These are phyloP conservation scores for Tuber melanosporum DNA, from an alignment of 495 filamentous ascomycete species.

Conservation along the genomic window DNA sequence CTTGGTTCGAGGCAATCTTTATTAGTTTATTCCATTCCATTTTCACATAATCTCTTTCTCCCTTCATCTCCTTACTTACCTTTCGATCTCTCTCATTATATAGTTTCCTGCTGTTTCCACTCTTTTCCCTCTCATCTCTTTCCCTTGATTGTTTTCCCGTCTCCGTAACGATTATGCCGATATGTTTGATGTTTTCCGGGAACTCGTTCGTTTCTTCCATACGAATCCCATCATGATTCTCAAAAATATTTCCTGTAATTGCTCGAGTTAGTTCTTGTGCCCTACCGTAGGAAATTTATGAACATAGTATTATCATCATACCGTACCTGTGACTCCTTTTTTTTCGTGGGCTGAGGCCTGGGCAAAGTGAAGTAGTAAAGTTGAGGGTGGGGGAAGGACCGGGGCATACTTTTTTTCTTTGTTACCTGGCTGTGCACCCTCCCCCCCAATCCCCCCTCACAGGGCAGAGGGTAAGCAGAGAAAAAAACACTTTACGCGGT, in stretches of 20 bases:
- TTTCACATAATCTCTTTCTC: constrained; percentile 6
- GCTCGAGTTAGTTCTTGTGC: constrained; percentile 1
- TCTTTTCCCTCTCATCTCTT: not conserved
- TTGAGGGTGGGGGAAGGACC: not conserved
- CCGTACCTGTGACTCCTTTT: not conserved
- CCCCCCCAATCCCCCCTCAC: not conserved
- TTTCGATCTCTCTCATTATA: constrained; percentile 1
- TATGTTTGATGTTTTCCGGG: constrained; percentile 1
- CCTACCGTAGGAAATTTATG: constrained; percentile 1
- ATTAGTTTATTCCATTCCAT: constrained; percentile 6
- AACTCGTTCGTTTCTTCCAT: not conserved
- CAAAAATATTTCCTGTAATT: not conserved
- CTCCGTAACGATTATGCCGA: constrained; percentile 1
- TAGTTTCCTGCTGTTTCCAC: constrained; percentile 4
- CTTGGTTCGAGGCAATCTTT: constrained; percentile 27
- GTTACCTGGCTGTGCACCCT: not conserved
- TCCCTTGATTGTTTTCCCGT: not conserved
- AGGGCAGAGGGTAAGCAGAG: not conserved
- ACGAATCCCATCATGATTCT: not conserved
- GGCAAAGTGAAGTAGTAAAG: not conserved
- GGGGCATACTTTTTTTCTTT: not conserved
- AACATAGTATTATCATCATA: not conserved
- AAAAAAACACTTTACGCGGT: constrained; percentile 5
- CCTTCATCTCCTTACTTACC: not conserved
- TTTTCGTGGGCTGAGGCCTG: not conserved